phyloP scores from a whole-genome alignment of 805 yeast genomes.

The Vanderwaltozyma tropicalis region DNA sequence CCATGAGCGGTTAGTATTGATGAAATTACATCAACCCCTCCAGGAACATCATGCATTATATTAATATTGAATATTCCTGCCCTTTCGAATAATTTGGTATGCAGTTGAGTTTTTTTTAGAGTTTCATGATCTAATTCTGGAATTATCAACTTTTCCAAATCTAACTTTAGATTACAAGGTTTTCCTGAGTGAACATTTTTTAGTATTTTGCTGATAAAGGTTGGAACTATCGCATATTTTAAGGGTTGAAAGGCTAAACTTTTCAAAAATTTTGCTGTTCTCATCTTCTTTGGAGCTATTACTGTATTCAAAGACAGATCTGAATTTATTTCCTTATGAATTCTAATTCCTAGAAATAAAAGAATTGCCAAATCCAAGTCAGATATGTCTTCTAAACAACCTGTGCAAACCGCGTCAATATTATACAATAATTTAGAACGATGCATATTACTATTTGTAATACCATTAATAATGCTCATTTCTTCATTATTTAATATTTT shows the following conservation, averaged over 20 bases:
- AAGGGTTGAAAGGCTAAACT: conserved; percentile 51
- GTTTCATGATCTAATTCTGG: conserved; percentile 25
- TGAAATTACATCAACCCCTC: conserved; percentile 19
- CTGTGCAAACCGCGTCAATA: conserved; percentile 49
- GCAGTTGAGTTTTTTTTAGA: conserved; percentile 10
- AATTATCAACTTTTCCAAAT: conserved; percentile 22
- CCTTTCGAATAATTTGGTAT: conserved; percentile 22
- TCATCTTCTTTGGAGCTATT: conserved; percentile 68
- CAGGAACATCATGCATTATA: conserved; percentile 18
- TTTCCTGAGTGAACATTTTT: conserved; percentile 16
- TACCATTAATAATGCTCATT: conserved; percentile 2
- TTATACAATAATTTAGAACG: conserved; percentile 26
- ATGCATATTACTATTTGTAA: not conserved
- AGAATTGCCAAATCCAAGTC: conserved; percentile 36
- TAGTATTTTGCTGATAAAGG: conserved; percentile 39
- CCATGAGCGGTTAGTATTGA: conserved; percentile 23
- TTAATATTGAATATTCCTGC: conserved; percentile 14
- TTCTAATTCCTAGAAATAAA: conserved; percentile 45
- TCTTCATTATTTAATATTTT: conserved; percentile 5
- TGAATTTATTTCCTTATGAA: conserved; percentile 28
- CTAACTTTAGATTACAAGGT: conserved; percentile 5
- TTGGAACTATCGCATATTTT: conserved; percentile 43
- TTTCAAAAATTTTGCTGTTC: conserved; percentile 80
- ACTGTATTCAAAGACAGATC: conserved; percentile 34
- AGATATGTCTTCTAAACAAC: conserved; percentile 44